Evolutionary conservation across 169 alveolate species (phyloP).

Genomic region (Plasmodium yoelii): DNA sequence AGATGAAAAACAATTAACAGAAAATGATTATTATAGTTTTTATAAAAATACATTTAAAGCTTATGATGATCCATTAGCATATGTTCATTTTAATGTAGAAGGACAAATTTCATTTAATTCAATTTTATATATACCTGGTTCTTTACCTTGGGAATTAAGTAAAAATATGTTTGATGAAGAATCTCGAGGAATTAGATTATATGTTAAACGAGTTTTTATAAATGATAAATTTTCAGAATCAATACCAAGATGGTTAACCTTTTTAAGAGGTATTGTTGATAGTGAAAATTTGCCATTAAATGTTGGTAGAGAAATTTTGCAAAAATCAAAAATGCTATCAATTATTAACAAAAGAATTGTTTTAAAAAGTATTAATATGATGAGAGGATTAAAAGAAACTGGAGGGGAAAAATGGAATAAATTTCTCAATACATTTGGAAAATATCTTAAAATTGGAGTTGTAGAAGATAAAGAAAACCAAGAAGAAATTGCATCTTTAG

Average conservation of each 20-base stretch:
- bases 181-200: conserved; percentile 95
- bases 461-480: conserved; percentile 97
- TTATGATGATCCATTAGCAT: conserved; percentile 96
- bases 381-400: conserved; percentile 87
- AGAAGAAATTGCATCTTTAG: conserved; percentile 93
- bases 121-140: conserved; percentile 94
- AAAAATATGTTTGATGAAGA: conserved; percentile 94
- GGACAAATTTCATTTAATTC: conserved; percentile 99
- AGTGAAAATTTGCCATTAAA: conserved; percentile 98
- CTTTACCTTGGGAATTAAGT: conserved; percentile 90
- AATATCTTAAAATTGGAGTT: conserved; percentile 95
- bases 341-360: conserved; percentile 96
- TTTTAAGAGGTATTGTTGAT: conserved; percentile 98
- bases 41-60: conserved; percentile 96
- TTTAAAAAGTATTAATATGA: conserved; percentile 94
- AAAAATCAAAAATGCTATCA: conserved; percentile 94
- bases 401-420: conserved; percentile 90
- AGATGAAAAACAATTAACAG: conserved; percentile 91
- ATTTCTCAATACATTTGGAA: conserved; percentile 94
- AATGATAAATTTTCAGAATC: conserved; percentile 97
- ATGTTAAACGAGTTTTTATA: conserved; percentile 98
- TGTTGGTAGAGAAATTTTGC: conserved; percentile 97
- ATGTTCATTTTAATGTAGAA: conserved; percentile 98
- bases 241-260: conserved; percentile 95
- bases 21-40: conserved; percentile 95